Base-by-base conservation (phyloP, 257 asterid species). In the Solanum megistacrolobum region DNA sequence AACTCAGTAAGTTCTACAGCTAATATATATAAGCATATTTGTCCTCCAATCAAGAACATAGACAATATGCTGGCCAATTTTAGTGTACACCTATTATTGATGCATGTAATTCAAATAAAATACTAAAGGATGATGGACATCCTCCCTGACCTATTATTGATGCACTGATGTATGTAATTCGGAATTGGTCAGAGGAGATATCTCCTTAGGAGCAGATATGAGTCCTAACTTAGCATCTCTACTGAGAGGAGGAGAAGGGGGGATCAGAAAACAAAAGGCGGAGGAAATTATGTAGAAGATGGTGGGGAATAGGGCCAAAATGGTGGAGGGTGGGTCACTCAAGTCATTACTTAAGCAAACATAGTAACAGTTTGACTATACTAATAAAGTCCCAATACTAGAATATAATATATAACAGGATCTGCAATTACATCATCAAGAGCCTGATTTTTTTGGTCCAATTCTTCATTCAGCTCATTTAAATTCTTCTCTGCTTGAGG, bases 391-490 rank as follows among this genome's bases (percentile, higher is more conserved):
- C 41, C 43, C 31, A 27, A 48, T 48, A 34, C 69, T 48, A 82
- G 85, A 82, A 46, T 43, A 82, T 9, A 82, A 48, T 48, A 46
- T 82, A 48, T 10, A 82, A 48, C 60, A 29, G 85, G 69, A 48
- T 29, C 43, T 82, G 68, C 36, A 39, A 52, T 92, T 95, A 97
- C 99, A 93, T 97, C 99, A 89, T 97, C 98, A 87, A 93, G 98
- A 90, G 96, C 94, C 91, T 94, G 99, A 90, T 92, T 93, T 92
- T 94, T 94, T 86, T 92, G 93, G 62, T 92, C 93, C 92, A 97
- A 92, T 62, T 96, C 99, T 91, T 92, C 98, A 83, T 92, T 92
- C 85, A 96, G 92, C 90, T 92, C 95, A 83, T 87, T 90, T 87
- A 96, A 90, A 83, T 90, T 92, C 87, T 90, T 94, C 95, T 94